phyloP scores from a whole-genome alignment of 192 early-diverging fungal genomes.

The Coemansia sp. region DNA sequence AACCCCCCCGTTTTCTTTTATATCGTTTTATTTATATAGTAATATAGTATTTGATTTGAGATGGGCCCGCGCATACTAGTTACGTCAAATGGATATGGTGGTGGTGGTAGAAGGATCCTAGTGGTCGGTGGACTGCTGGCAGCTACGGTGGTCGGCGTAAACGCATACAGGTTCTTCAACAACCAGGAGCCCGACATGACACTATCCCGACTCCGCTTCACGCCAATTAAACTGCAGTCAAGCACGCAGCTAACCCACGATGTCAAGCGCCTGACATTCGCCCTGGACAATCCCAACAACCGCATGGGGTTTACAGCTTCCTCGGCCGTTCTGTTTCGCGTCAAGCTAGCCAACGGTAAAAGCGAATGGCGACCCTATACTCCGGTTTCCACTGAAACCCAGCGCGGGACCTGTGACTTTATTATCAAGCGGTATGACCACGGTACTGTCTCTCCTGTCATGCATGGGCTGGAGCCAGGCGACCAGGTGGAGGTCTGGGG shows the following conservation, averaged over 20 bases:
- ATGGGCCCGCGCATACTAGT: background rate
- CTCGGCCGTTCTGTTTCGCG: constrained; percentile 73
- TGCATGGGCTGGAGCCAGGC: constrained; percentile 64
- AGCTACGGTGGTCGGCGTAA: background rate
- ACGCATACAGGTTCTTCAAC: background rate
- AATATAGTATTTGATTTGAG: no score
- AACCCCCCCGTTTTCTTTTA: no score
- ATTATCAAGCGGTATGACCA: constrained; percentile 74
- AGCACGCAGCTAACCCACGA: constrained; percentile 63
- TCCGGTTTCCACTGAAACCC: constrained; percentile 56
- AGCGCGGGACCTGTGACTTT: constrained; percentile 68
- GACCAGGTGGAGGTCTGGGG: constrained; percentile 78
- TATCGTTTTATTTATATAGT: background rate
- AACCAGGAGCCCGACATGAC: background rate
- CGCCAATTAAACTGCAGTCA: constrained; percentile 34
- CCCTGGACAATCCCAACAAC: constrained; percentile 58
- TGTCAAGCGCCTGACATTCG: constrained; percentile 62
- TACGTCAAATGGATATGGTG: background rate
- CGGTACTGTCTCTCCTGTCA: constrained; percentile 60
- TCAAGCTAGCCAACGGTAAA: constrained; percentile 52
- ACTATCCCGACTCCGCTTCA: background rate
- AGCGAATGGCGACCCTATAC: constrained; percentile 81
- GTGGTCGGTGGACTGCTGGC: background rate
- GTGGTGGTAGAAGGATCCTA: background rate
- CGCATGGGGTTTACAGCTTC: constrained; percentile 67